Base-by-base conservation (phyloP, 352 stramenopile genomes). In the Phytopythium cucurbitacearum region DNA sequence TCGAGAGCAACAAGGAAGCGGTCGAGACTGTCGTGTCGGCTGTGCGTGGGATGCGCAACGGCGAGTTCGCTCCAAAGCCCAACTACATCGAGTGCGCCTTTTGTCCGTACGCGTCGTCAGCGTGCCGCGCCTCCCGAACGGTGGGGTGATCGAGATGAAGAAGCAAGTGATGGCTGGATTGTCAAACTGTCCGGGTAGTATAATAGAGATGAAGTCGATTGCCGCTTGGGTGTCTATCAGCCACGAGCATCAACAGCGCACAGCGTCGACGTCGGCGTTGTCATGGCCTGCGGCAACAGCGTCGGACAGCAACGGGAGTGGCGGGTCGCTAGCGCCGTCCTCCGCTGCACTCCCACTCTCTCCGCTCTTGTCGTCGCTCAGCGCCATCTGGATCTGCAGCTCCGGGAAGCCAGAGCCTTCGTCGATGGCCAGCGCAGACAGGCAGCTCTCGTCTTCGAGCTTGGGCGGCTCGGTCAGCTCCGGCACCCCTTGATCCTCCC, bases 21-120 rank as follows among this genome's bases (percentile, higher is more conserved):
- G 53, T 77, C 38, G 58, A 60, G 2, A 64, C 70, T 0, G 72
- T 87, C 11, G 39, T 70, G 10, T 48, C 67, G n/a, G 72, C 72
- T 4, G 73, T 51, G 0, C 51, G 49, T 5, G 59, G 59, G 2
- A 69, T 93, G 40, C 74, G 74, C 15, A 35, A 50, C 0, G 76
- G 78, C 40, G 48, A 77, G 40, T 93, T 93, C 33, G 50, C 69
- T 7, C 67, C 78, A 0, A 78, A 51, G 33, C 83, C 83, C 2
- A 72, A 67, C 21, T 93, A 73, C 45, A 67, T 78, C 28, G 74
- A 81, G 55, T 93, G 83, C 21, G 63, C 64, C 4, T 90, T 89
- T 59, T 93, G 83, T 64, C 69, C 83, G 35, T 93, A 78, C 54
- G 78, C 75, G 36, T 67, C 57, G 3, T 91, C 78, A 35, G 82